Evolutionary conservation across 2,329 filamentous ascomycete genomes (phyloP).

Genomic region (Nigrospora oryzae): DNA sequence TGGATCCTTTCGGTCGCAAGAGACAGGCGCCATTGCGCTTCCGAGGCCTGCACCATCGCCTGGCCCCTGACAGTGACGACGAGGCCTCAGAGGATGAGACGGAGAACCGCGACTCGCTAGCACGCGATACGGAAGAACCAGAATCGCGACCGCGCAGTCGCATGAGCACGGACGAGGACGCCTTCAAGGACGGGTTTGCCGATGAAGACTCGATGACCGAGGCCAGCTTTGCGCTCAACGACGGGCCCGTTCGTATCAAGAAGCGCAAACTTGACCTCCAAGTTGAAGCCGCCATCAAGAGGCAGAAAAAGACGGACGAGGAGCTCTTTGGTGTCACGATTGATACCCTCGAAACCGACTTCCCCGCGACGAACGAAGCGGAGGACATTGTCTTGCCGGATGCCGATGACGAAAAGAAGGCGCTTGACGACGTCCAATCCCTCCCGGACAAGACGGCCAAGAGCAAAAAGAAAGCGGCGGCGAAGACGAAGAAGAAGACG

Average conservation of each 20-base stretch:
- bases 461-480: slow-evolving; percentile 42
- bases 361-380: slow-evolving; percentile 35
- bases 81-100: slow-evolving; percentile 76
- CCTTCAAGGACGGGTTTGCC: slow-evolving; percentile 38
- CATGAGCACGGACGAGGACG: slow-evolving; percentile 53
- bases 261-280: slow-evolving; percentile 71
- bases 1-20: slow-evolving; percentile 57
- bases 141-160: slow-evolving; percentile 77
- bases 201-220: slow-evolving; percentile 66
- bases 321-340: slow-evolving; percentile 64
- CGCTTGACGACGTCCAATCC: slow-evolving; percentile 32
- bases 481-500: slow-evolving; percentile 49
- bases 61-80: slow-evolving; percentile 69
- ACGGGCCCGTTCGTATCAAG: slow-evolving; percentile 41
- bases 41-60: slow-evolving; percentile 72
- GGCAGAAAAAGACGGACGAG: slow-evolving; percentile 73
- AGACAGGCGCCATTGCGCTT: slow-evolving; percentile 52
- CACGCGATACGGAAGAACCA: slow-evolving; percentile 74
- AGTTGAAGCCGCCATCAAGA: slow-evolving; percentile 64
- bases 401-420: slow-evolving; percentile 37
- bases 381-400: slow-evolving; percentile 42
- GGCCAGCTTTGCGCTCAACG: slow-evolving; percentile 58
- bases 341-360: slow-evolving; percentile 41
- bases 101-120: slow-evolving; percentile 49
- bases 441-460: slow-evolving; percentile 35